Conservation (phyloP, 495 filamentous ascomycete species). For the Annulohypoxylon nitens region DNA sequence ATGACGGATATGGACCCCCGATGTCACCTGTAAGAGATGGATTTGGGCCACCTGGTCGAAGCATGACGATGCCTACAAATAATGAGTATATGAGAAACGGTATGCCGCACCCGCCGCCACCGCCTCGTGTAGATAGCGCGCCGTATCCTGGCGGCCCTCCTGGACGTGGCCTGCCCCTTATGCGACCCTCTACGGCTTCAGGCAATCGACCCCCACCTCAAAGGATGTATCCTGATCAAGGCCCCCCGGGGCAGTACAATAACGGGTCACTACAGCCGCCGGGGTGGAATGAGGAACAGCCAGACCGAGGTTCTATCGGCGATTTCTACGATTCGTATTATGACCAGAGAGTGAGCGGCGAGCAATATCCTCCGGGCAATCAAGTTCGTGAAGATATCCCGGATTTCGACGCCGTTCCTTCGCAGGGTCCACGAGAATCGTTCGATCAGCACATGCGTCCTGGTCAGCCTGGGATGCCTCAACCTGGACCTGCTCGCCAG, state of each 20-base stretch:
- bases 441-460: constrained; percentile 62
- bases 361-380: constrained; percentile 51
- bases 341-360: constrained; percentile 51
- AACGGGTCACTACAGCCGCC: constrained; percentile 46
- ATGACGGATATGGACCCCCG: constrained; percentile 52
- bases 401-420: constrained; percentile 77
- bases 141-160: constrained; percentile 61
- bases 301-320: constrained; percentile 57
- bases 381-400: constrained; percentile 71
- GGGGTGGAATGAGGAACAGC: constrained; percentile 47
- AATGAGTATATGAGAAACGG: constrained; percentile 56
- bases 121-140: constrained; percentile 53
- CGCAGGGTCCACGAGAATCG: constrained; percentile 59
- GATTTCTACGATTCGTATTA: constrained; percentile 72
- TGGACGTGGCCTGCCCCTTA: constrained; percentile 59
- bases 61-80: constrained; percentile 67
- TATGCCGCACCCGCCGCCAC: constrained; percentile 50
- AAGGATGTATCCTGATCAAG: constrained; percentile 60
- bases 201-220: constrained; percentile 61
- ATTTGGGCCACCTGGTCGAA: constrained; percentile 60
- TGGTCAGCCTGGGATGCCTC: constrained; percentile 51
- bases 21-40: constrained; percentile 49
- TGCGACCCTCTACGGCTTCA: constrained; percentile 64
- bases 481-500: constrained; percentile 58
- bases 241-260: constrained; percentile 48